These are phyloP conservation scores for Alternaria sp. DNA, from an alignment of 2,329 filamentous ascomycete genomes.

Conservation along the genomic window DNA sequence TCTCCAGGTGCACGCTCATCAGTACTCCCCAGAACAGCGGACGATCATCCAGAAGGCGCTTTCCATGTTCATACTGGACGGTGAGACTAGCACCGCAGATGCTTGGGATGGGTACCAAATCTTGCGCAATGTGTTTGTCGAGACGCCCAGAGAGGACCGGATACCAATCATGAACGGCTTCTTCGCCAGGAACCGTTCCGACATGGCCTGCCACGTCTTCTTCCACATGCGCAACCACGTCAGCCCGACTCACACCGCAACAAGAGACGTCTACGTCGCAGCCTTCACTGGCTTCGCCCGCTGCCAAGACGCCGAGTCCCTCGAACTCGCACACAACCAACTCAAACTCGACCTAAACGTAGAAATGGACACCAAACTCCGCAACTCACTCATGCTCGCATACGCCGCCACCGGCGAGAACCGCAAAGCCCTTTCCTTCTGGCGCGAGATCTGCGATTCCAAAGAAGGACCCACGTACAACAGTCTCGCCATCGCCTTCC, in stretches of 20 bases:
- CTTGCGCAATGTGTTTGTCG: constrained; percentile 64
- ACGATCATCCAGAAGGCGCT: constrained; percentile 70
- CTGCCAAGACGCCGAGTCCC: constrained; percentile 64
- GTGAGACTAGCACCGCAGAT: constrained; percentile 68
- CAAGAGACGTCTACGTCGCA: constrained; percentile 74
- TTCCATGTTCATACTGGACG: constrained; percentile 70
- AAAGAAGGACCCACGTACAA: constrained; percentile 85
- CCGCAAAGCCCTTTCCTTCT: constrained; percentile 74
- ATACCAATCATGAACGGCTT: constrained; percentile 80
- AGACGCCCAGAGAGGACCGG: constrained; percentile 68
- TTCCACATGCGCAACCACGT: constrained; percentile 88
- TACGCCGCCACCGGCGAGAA: constrained; percentile 74
- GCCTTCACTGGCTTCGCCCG: constrained; percentile 78
- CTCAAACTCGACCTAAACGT: constrained; percentile 89
- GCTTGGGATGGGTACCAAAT: constrained; percentile 67
- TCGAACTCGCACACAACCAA: constrained; percentile 87
- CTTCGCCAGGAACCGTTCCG: constrained; percentile 75
- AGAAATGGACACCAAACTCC: constrained; percentile 74
- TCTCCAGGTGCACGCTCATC: constrained; percentile 74
- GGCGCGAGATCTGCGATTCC: constrained; percentile 81
- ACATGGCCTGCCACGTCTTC: constrained; percentile 87
- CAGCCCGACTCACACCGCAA: constrained; percentile 68
- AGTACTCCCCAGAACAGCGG: constrained; percentile 74
- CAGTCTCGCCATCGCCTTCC: constrained; percentile 81
- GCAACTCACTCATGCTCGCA: constrained; percentile 87